Evolutionary conservation across 2,329 filamentous ascomycete species (phyloP).

Genomic region (Colletotrichum simmondsii): DNA sequence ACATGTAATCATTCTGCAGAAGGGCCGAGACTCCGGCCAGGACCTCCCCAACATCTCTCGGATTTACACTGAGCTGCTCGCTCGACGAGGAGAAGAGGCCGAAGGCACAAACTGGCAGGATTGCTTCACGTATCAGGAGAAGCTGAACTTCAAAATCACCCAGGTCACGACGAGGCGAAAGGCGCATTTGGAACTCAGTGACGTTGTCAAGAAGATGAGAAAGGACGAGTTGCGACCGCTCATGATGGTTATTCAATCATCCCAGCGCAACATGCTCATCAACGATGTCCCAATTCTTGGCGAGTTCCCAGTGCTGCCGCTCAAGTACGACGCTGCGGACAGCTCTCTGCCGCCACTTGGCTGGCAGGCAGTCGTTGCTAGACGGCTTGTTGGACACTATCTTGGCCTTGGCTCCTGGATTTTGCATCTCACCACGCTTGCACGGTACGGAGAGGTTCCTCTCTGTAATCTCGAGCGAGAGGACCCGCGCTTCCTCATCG

Average conservation of each 20-base stretch:
- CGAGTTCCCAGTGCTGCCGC: constrained; percentile 84
- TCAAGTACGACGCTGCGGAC: constrained; percentile 86
- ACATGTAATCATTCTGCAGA: constrained; percentile 88
- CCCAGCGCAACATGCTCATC: constrained; percentile 81
- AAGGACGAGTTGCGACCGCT: constrained; percentile 85
- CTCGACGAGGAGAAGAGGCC: constrained; percentile 72
- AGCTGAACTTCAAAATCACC: constrained; percentile 84
- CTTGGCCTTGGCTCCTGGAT: constrained; percentile 95
- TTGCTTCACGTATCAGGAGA: constrained; percentile 88
- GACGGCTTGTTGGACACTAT: constrained; percentile 88
- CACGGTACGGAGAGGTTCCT: constrained; percentile 92
- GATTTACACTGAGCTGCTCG: constrained; percentile 83
- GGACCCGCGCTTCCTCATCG: constrained; percentile 93
- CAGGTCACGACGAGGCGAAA: constrained; percentile 92
- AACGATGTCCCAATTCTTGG: constrained; percentile 87
- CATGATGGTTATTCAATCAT: constrained; percentile 91
- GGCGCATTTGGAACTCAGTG: constrained; percentile 86
- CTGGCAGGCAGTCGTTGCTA: constrained; percentile 92
- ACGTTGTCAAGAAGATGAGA: constrained; percentile 89
- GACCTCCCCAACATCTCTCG: constrained; percentile 91
- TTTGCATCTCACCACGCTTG: constrained; percentile 85
- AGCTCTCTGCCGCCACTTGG: constrained; percentile 89
- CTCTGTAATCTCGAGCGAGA: constrained; percentile 95
- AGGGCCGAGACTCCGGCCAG: constrained; percentile 78
- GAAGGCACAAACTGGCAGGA: constrained; percentile 80